These are phyloP conservation scores for Alternaria alternata DNA, from an alignment of 2,329 filamentous ascomycete genomes.

Conservation along the genomic window DNA sequence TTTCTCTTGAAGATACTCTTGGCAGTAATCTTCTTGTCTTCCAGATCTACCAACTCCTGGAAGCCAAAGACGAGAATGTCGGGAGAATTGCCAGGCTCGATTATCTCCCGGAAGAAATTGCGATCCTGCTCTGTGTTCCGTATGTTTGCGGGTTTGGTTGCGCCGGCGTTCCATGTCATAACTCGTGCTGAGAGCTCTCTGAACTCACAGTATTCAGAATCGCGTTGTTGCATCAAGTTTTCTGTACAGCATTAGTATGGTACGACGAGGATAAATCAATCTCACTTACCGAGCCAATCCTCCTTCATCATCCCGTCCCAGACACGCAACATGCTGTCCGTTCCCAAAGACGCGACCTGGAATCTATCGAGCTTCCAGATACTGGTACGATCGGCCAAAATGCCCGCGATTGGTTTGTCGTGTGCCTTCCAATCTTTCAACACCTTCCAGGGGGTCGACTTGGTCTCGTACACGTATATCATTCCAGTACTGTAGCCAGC, in stretches of 20 bases:
- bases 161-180: slow-evolving; percentile 96
- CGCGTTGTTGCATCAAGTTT: slow-evolving; percentile 82
- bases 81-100: slow-evolving; percentile 78
- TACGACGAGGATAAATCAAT: background rate
- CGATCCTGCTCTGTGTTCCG: slow-evolving; percentile 74
- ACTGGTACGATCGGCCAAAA: slow-evolving; percentile 80
- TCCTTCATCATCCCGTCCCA: slow-evolving; percentile 96
- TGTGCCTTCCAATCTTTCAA: slow-evolving; percentile 97
- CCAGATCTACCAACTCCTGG: slow-evolving; percentile 96
- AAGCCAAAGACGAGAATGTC: slow-evolving; percentile 97
- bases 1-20: slow-evolving; percentile 84
- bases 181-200: slow-evolving; percentile 80
- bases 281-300: slow-evolving; percentile 78
- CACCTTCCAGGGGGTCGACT: slow-evolving; percentile 81
- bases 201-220: slow-evolving; percentile 85
- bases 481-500: slow-evolving; percentile 93
- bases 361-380: slow-evolving; percentile 84
- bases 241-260: slow-evolving; percentile 59
- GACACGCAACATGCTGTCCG: slow-evolving; percentile 81
- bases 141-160: slow-evolving; percentile 87
- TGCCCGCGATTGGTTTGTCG: slow-evolving; percentile 78
- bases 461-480: slow-evolving; percentile 90
- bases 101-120: slow-evolving; percentile 80
- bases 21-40: slow-evolving; percentile 97
- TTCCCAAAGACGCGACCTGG: slow-evolving; percentile 86